phyloP scores from a whole-genome alignment of 805 yeast species.

The Saccharomycopsis guyanensis region DNA sequence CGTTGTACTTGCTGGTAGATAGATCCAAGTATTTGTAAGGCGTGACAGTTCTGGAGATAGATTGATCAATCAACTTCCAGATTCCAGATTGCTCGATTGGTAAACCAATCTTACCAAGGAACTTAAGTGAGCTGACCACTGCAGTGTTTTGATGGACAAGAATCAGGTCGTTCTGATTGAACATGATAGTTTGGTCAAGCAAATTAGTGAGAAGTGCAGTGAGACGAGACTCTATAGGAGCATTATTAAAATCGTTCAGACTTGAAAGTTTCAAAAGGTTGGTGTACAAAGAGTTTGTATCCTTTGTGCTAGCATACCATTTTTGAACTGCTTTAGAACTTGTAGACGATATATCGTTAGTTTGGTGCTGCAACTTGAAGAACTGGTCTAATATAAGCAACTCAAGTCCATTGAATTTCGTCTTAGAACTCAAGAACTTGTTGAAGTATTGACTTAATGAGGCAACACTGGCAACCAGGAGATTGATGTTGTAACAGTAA shows the following conservation, averaged over 20 bases:
- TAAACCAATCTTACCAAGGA: constrained; percentile 12
- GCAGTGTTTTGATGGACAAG: constrained; percentile 49
- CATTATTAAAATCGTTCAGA: neutral
- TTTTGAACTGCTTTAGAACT: constrained; percentile 40
- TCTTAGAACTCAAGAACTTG: constrained; percentile 4
- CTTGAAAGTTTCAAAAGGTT: constrained; percentile 38
- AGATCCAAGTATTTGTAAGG: constrained; percentile 83
- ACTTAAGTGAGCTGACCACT: constrained; percentile 42
- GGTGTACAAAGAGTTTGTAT: constrained; percentile 56
- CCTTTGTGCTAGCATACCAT: constrained; percentile 66
- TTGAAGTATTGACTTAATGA: constrained; percentile 15
- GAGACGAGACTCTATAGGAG: neutral
- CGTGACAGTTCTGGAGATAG: constrained; percentile 60
- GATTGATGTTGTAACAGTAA: constrained; percentile 1
- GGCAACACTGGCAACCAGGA: constrained; percentile 5
- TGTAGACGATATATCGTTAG: constrained; percentile 1
- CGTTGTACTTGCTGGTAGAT: constrained; percentile 27
- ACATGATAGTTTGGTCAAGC: constrained; percentile 44
- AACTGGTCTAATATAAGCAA: constrained; percentile 50
- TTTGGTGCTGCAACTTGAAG: constrained; percentile 48
- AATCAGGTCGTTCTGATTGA: constrained; percentile 35
- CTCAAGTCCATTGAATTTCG: constrained; percentile 41
- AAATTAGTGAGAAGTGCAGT: constrained; percentile 42
- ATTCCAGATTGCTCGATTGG: constrained; percentile 28
- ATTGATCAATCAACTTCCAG: constrained; percentile 67